Conservation (phyloP, 2,329 filamentous ascomycete genomes). For the Epichloe bromicola region DNA sequence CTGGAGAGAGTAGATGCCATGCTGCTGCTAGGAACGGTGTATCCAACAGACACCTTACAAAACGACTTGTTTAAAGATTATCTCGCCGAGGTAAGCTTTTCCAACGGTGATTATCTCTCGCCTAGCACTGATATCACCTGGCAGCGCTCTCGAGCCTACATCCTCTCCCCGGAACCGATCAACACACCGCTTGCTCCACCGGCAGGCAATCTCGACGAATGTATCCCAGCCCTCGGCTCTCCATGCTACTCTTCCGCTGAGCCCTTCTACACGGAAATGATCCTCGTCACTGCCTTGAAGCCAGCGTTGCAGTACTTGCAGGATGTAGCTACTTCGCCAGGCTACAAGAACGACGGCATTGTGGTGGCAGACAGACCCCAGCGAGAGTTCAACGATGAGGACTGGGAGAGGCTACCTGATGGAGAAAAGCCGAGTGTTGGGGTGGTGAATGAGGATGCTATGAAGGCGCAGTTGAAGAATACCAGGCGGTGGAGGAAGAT, state of each 20-base stretch:
- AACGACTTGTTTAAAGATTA: slow-evolving; percentile 35
- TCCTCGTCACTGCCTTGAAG: slow-evolving; percentile 43
- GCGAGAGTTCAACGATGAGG: slow-evolving; percentile 13
- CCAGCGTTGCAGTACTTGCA: slow-evolving; percentile 49
- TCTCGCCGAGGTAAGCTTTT: slow-evolving; percentile 31
- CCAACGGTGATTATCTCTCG: no score
- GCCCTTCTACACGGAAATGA: slow-evolving; percentile 41
- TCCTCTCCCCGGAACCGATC: slow-evolving; percentile 36
- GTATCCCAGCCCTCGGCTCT: slow-evolving; percentile 40
- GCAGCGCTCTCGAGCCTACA: slow-evolving; percentile 48
- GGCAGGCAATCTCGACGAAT: slow-evolving; percentile 30
- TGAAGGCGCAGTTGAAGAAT: slow-evolving; percentile 14
- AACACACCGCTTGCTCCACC: slow-evolving; percentile 41
- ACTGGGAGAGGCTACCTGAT: slow-evolving; percentile 19
- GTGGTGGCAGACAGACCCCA: slow-evolving; percentile 14
- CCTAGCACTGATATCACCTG: not conserved
- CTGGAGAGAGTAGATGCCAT: slow-evolving; percentile 32
- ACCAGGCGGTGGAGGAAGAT: slow-evolving; percentile 16
- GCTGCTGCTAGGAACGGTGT: slow-evolving; percentile 36
- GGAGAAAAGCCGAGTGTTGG: slow-evolving; percentile 17
- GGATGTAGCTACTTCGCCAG: slow-evolving; percentile 30
- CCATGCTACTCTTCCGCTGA: slow-evolving; percentile 60
- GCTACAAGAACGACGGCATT: slow-evolving; percentile 28
- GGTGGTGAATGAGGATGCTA: slow-evolving; percentile 8
- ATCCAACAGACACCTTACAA: slow-evolving; percentile 24